Evolutionary conservation across 1,139 yeast species (phyloP), one percentile per base, ranked within the genome.

Genomic region (Scheffersomyces illinoinensis): DNA sequence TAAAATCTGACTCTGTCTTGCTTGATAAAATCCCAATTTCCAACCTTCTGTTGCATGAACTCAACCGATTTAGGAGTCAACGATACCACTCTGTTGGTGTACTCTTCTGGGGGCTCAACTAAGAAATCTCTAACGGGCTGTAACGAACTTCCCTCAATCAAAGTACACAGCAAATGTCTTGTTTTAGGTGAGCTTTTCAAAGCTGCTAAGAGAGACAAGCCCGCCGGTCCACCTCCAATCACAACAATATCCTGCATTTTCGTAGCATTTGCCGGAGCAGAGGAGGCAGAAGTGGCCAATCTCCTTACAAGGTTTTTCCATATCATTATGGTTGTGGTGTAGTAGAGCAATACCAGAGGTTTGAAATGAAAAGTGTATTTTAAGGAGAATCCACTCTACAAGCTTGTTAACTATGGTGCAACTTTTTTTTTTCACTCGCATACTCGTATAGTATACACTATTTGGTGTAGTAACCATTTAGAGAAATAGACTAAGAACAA

Each of bases 181-280:
- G 97, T 85, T 49, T 79, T 73, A 10, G 89, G 86, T 1, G 93
- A 88, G 65, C 83, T 82, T 70, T 90, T 81, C 82, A 70, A 89
- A 0, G 97, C 96, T 0, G 97, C 84, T 2, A 96, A 88, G 50
- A 95, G 77, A 1, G 98, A 89, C 58, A 95, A 77, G 0, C 99
- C 99, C 0, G 99, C 98, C 0, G 98, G 97, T 0, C 99, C 99
- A 6, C 97, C 99, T 26, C 99, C 99, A 54, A 96, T 90, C 59
- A 95, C 90, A 14, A 91, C 88, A 24, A 96, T 86, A 71, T 95
- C 99, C 56, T 82, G 81, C 24, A 75, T 68, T 51, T 62, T 64
- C 6, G 75, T 52, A 50, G 58, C 59, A 33, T 60, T 58, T 8
- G 53, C 53, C n/a, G 56, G 47, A 0, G 62, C 52, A 8, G 55